Conservation (phyloP, 2,329 filamentous ascomycete genomes). For the Neonectria ditissima region DNA sequence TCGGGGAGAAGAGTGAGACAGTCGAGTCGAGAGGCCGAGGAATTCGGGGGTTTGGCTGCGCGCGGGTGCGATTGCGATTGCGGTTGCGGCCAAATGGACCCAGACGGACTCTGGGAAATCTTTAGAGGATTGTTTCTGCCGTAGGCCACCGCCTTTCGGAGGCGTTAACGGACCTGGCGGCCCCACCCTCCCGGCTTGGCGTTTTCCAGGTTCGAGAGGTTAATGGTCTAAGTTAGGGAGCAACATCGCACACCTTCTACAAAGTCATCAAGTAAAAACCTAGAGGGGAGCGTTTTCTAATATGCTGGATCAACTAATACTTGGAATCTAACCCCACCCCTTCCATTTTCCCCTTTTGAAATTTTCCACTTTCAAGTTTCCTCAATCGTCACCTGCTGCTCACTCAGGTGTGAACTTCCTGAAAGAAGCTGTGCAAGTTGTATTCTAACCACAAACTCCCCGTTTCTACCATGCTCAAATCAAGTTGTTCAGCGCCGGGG, state of each 20-base stretch:
- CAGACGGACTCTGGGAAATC: slow-evolving; percentile 35
- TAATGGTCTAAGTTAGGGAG: too few species aligned
- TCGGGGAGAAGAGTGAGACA: slow-evolving; percentile 11
- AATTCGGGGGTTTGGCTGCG: slow-evolving; percentile 35
- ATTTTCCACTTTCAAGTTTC: too few species aligned
- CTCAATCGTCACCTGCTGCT: neutral
- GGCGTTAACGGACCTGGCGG: slow-evolving; percentile 30
- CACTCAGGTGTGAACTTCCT: neutral
- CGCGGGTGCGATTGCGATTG: slow-evolving; percentile 20
- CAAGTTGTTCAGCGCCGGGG: neutral
- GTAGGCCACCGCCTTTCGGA: slow-evolving; percentile 48
- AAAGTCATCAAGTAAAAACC: neutral
- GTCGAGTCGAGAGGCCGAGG: slow-evolving; percentile 27
- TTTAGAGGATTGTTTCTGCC: slow-evolving; percentile 56
- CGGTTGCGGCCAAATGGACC: slow-evolving; percentile 30
- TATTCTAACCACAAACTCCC: neutral
- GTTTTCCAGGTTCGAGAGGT: neutral
- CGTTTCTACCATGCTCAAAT: neutral
- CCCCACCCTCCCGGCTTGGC: slow-evolving; percentile 41
- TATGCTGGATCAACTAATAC: neutral
- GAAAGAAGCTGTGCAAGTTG: neutral
- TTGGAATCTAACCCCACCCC: neutral
- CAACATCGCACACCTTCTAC: neutral
- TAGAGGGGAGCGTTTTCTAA: neutral
- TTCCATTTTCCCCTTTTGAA: neutral